phyloP scores from a whole-genome alignment of 1,284 basidiomycete genomes.

The Wolfiporia cocos region DNA sequence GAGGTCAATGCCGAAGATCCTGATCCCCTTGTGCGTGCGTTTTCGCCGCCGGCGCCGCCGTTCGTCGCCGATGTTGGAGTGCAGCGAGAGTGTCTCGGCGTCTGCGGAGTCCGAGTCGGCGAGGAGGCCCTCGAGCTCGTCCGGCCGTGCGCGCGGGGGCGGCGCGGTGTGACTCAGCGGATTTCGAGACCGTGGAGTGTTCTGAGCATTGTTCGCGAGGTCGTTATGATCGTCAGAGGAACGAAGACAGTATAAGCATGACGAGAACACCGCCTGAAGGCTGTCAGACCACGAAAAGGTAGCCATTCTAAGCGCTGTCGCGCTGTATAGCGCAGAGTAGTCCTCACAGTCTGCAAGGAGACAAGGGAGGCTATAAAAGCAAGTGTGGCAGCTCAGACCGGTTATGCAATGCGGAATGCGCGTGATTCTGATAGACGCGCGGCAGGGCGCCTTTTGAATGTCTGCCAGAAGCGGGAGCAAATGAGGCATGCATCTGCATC shows the following conservation, averaged over 20 bases:
- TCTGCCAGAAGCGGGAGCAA: too few species aligned
- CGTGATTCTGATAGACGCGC: too few species aligned
- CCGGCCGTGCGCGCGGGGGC: slow-evolving; percentile 38
- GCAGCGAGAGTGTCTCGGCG: slow-evolving; percentile 56
- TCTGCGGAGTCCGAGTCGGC: slow-evolving; percentile 43
- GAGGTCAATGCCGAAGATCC: slow-evolving; percentile 56
- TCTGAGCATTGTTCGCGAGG: slow-evolving; percentile 13
- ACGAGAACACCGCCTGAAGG: slow-evolving; percentile 45
- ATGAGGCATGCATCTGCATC: too few species aligned
- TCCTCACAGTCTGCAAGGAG: too few species aligned
- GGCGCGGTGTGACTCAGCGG: slow-evolving; percentile 24
- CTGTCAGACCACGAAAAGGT: slow-evolving; percentile 63
- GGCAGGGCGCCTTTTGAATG: too few species aligned
- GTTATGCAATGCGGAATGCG: too few species aligned
- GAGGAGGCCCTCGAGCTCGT: slow-evolving; percentile 58
- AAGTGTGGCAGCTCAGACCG: too few species aligned
- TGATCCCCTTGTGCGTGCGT: slow-evolving; percentile 35
- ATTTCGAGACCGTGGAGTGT: slow-evolving; percentile 14
- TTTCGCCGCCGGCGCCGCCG: slow-evolving; percentile 28
- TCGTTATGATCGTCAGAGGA: slow-evolving; percentile 21
- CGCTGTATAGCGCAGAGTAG: too few species aligned
- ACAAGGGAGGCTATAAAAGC: too few species aligned
- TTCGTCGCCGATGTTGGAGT: slow-evolving; percentile 50
- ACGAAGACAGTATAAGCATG: slow-evolving; percentile 55
- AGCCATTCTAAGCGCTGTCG: too few species aligned